Percentiles rank a stretch among this genome's conserved stretches.
These are phyloP conservation scores for Citrus sinensis DNA, from an alignment of 345 rosid species.

Conservation along the genomic window DNA sequence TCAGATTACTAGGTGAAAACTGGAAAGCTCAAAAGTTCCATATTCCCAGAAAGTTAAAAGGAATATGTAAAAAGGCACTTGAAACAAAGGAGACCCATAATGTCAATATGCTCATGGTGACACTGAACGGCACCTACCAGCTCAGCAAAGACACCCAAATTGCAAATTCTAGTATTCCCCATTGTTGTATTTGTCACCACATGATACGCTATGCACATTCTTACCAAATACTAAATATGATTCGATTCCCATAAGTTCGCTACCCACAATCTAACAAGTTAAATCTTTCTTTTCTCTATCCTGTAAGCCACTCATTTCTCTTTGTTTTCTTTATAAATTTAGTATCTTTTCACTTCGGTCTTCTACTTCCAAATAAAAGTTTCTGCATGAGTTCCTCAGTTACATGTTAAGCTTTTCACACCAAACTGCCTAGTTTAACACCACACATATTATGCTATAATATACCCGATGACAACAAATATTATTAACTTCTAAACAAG, in stretches of 20 bases:
- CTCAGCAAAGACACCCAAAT: background rate
- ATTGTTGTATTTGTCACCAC: background rate
- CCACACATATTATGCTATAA: background rate
- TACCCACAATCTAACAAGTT: background rate
- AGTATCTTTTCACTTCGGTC: background rate
- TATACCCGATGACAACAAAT: background rate
- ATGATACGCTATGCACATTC: background rate
- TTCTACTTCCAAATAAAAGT: background rate
- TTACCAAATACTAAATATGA: background rate
- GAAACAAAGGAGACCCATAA: background rate
- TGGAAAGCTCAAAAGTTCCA: background rate
- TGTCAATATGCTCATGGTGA: background rate
- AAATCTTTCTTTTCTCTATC: background rate
- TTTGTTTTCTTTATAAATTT: background rate
- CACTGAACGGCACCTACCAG: background rate
- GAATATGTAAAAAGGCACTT: background rate
- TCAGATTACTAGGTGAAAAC: background rate
- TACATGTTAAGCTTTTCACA: background rate
- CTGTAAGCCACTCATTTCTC: background rate
- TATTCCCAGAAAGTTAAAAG: background rate
- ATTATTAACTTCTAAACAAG: background rate
- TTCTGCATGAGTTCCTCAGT: background rate
- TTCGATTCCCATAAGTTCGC: conserved; percentile 6
- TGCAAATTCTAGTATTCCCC: background rate
- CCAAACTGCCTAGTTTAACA: background rate